phyloP scores from a whole-genome alignment of 2,329 filamentous ascomycete species.

The Venturia aucupariae region DNA sequence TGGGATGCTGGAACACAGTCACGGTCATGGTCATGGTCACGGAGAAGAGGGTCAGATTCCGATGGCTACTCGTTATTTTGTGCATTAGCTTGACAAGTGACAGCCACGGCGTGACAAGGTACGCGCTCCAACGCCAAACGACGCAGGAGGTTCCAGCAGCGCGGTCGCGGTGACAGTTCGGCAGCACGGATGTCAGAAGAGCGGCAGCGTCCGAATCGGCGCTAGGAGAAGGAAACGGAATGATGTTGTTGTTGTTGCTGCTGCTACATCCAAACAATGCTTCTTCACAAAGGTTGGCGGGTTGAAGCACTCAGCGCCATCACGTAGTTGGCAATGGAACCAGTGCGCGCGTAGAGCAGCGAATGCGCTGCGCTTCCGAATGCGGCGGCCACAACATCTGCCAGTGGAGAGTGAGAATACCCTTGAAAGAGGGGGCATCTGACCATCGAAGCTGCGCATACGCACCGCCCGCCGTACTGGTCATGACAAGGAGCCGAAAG shows the following conservation, averaged over 20 bases:
- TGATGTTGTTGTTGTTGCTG: not conserved
- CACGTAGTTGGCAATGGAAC: no score
- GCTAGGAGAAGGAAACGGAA: no score
- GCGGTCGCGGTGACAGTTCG: slow-evolving; percentile 4
- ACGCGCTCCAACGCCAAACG: slow-evolving; percentile 4
- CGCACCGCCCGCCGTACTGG: not conserved
- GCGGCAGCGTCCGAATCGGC: not conserved
- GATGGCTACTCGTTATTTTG: not conserved
- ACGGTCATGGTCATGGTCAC: no score
- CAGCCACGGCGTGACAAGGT: not conserved
- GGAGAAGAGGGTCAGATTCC: not conserved
- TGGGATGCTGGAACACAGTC: slow-evolving; percentile 2
- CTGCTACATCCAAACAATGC: no score
- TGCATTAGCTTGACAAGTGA: not conserved
- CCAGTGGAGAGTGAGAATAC: not conserved
- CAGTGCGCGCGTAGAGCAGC: not conserved
- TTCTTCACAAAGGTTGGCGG: no score
- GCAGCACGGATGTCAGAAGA: slow-evolving; percentile 8
- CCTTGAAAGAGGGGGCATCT: not conserved
- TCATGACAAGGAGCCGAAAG: not conserved
- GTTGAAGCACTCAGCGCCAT: no score
- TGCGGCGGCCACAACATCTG: not conserved
- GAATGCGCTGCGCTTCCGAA: not conserved
- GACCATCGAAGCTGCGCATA: not conserved
- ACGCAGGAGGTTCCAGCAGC: not conserved